Evolutionary conservation across 768 basidiomycete genomes (phyloP).

Genomic region (Clavaria fumosa): DNA sequence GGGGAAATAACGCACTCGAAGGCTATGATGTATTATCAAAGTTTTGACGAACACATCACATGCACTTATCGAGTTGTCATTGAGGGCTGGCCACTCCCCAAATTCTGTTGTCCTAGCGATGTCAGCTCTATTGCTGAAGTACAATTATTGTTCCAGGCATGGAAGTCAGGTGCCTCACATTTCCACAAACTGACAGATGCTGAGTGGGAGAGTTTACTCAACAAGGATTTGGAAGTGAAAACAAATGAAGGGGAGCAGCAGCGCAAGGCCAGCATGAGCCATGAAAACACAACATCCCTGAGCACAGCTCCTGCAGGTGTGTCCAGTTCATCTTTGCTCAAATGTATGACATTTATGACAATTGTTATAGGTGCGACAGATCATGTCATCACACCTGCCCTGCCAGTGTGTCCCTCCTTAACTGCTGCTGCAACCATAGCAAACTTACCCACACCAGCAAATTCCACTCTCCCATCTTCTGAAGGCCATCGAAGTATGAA

Average conservation of each 20-base stretch:
- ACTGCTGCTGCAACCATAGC: no score
- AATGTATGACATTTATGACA: no score
- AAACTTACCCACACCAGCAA: no score
- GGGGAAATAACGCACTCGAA: background rate
- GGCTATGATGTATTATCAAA: conserved; percentile 11
- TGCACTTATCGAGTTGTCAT: conserved; percentile 8
- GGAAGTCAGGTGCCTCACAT: conserved; percentile 8
- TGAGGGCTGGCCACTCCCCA: conserved; percentile 12
- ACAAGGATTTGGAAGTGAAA: background rate
- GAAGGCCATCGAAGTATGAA: no score
- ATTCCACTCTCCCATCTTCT: no score
- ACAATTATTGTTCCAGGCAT: conserved; percentile 8
- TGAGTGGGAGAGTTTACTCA: conserved; percentile 8
- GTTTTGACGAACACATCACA: conserved; percentile 13
- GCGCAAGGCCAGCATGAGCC: background rate
- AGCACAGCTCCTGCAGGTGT: no score
- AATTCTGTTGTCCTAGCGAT: conserved; percentile 9
- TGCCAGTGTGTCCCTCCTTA: no score
- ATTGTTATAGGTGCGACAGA: no score
- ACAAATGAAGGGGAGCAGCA: background rate
- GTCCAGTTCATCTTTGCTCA: no score
- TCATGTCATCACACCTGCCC: no score
- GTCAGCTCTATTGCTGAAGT: conserved; percentile 10
- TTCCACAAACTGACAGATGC: conserved; percentile 9
- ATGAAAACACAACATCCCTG: no score